Percentiles rank a stretch among this genome's conserved stretches.
These are phyloP conservation scores for Juglanconis sp. DNA, from an alignment of 2,329 filamentous ascomycete genomes.

Conservation along the genomic window DNA sequence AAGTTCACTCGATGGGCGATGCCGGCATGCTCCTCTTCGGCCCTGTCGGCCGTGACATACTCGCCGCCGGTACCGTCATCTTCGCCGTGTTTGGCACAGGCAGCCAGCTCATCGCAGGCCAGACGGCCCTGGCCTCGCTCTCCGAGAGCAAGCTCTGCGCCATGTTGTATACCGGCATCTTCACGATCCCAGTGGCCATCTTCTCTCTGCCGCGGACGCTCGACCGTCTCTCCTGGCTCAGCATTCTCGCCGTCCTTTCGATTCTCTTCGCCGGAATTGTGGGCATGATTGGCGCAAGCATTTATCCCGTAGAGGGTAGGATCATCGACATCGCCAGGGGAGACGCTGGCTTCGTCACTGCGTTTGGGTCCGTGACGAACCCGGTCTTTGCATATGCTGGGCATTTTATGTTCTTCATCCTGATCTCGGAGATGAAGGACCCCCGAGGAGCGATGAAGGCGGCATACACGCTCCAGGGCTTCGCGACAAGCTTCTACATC, in stretches of 20 bases:
- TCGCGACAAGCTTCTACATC: slow-evolving; percentile 48
- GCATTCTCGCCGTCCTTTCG: slow-evolving; percentile 39
- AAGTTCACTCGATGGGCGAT: slow-evolving; percentile 56
- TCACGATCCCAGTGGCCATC: slow-evolving; percentile 44
- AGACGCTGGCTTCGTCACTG: slow-evolving; percentile 38
- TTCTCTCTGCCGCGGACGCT: slow-evolving; percentile 47
- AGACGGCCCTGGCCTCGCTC: slow-evolving; percentile 45
- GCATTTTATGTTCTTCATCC: slow-evolving; percentile 53
- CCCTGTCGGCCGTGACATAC: slow-evolving; percentile 45
- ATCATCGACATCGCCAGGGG: slow-evolving; percentile 33
- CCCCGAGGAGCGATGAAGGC: slow-evolving; percentile 51
- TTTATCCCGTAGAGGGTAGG: slow-evolving; percentile 35
- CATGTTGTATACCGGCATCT: slow-evolving; percentile 49
- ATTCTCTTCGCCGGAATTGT: slow-evolving; percentile 49
- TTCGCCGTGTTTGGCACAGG: slow-evolving; percentile 51
- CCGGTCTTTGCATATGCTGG: slow-evolving; percentile 52
- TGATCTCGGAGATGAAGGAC: slow-evolving; percentile 50
- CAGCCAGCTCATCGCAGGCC: slow-evolving; percentile 48
- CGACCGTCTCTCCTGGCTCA: slow-evolving; percentile 45
- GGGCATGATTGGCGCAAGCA: slow-evolving; percentile 47
- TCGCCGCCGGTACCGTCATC: slow-evolving; percentile 46
- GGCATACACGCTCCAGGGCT: slow-evolving; percentile 45
- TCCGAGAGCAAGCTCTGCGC: slow-evolving; percentile 45
- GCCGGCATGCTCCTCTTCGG: slow-evolving; percentile 53
- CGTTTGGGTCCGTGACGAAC: slow-evolving; percentile 47